phyloP scores from a whole-genome alignment of 1,284 basidiomycete species.

The Cystobasidium slooffiae region DNA sequence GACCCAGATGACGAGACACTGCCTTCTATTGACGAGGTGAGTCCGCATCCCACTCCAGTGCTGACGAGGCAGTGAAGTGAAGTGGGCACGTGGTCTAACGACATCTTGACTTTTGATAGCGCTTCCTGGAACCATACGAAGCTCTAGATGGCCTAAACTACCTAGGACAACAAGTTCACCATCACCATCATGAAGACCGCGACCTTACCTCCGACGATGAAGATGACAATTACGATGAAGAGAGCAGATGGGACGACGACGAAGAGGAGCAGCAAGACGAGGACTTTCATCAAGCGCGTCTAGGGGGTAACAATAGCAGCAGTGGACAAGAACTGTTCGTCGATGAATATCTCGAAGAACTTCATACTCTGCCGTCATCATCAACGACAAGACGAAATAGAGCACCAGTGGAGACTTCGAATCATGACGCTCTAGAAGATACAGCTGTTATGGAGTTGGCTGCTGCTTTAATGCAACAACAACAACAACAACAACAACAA shows the following conservation, averaged over 20 bases:
- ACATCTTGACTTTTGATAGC: neutral
- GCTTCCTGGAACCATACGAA: slow-evolving; percentile 29
- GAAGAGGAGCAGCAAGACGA: neutral
- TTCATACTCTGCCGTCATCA: no score
- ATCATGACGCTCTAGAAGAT: no score
- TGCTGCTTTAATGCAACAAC: no score
- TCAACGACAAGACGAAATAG: no score
- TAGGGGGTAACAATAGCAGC: neutral
- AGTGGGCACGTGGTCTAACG: neutral
- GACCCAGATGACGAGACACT: slow-evolving; percentile 41
- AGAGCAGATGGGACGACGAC: slow-evolving; percentile 14
- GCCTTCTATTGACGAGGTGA: slow-evolving; percentile 36
- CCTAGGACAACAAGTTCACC: neutral
- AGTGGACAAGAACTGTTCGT: no score
- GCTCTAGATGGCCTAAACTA: neutral
- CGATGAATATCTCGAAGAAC: no score
- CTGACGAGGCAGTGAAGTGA: neutral
- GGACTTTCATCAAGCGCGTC: neutral
- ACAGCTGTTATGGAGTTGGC: no score
- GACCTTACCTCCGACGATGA: slow-evolving; percentile 13
- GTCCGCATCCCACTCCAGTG: neutral
- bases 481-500: no score
- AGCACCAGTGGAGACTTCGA: no score
- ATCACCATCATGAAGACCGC: neutral
- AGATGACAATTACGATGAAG: slow-evolving; percentile 17